A percentile compares a stretch with the other conserved stretches of the same genome.
Evolutionary conservation across 192 early-diverging fungal genomes (phyloP).

Genomic region (Linnemannia exigua): DNA sequence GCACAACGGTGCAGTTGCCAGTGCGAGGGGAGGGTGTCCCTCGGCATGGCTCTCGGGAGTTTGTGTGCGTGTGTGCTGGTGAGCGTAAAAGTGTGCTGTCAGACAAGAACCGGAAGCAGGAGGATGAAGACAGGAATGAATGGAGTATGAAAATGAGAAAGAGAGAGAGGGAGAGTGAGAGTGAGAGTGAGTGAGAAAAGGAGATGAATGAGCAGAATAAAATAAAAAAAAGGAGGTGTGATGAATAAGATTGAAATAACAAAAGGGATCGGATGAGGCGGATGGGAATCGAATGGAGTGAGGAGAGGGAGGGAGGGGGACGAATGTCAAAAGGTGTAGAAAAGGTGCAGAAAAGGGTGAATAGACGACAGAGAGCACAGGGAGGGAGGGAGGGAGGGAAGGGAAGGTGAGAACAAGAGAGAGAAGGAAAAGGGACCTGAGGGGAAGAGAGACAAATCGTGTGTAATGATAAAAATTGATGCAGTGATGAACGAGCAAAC

Average conservation of each 20-base stretch:
- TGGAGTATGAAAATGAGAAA: too few relatives aligned
- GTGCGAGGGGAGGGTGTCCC: slow-evolving; percentile 14
- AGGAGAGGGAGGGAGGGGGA: not conserved
- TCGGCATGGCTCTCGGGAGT: slow-evolving; percentile 16
- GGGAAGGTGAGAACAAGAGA: not conserved
- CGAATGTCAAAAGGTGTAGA: not conserved
- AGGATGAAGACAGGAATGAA: too few relatives aligned
- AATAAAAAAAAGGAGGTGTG: slow-evolving; percentile 2
- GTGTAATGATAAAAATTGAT: too few relatives aligned
- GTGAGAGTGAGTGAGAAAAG: not conserved
- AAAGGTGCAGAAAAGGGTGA: not conserved
- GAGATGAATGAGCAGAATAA: not conserved
- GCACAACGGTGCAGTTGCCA: not conserved
- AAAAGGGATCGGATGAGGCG: not conserved
- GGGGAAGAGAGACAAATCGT: not conserved
- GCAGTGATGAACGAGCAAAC: too few relatives aligned
- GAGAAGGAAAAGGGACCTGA: too few relatives aligned
- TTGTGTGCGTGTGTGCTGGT: too few relatives aligned
- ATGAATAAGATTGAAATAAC: not conserved
- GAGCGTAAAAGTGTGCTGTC: too few relatives aligned
- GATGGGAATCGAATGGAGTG: too few relatives aligned
- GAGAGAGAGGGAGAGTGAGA: not conserved
- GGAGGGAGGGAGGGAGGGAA: not conserved
- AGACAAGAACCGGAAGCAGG: too few relatives aligned
- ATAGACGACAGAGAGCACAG: not conserved